Evolutionary conservation across 2,329 filamentous ascomycete species (phyloP).

Genomic region (Aspergillus fructus): DNA sequence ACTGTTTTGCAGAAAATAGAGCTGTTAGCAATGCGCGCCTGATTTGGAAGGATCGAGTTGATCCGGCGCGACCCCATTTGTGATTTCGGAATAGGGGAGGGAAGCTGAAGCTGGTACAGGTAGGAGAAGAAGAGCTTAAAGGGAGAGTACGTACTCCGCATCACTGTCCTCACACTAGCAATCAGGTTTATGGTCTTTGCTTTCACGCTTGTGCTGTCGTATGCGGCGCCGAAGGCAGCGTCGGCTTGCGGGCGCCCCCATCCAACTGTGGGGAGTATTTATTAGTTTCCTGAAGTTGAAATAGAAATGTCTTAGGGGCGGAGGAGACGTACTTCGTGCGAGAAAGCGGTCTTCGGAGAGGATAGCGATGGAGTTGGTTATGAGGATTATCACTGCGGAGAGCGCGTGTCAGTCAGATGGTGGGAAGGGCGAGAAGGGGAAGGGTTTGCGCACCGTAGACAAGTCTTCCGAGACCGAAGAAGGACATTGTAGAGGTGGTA

Average conservation of each 20-base stretch:
- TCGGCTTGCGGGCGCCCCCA: conserved; percentile 67
- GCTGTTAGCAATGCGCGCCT: not conserved
- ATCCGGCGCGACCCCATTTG: not conserved
- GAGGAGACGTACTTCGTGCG: conserved; percentile 61
- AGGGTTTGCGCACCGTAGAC: conserved; percentile 61
- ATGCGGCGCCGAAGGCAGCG: conserved; percentile 71
- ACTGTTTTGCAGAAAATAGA: conserved; percentile 50
- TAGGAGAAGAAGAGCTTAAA: not conserved
- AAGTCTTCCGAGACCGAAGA: conserved; percentile 69
- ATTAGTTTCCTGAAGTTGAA: conserved; percentile 9
- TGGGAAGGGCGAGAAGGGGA: conserved; percentile 2
- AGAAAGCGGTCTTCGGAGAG: conserved; percentile 95
- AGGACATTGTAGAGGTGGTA: conserved; percentile 57
- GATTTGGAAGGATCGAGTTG: not conserved
- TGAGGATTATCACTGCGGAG: conserved; percentile 69
- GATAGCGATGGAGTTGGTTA: conserved; percentile 90
- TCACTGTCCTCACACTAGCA: conserved; percentile 83
- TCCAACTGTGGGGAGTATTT: conserved; percentile 61
- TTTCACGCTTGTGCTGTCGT: conserved; percentile 75
- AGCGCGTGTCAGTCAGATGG: not conserved
- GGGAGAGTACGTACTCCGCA: conserved; percentile 70
- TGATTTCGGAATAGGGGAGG: not conserved
- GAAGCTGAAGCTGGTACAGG: not conserved
- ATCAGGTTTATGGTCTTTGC: conserved; percentile 87
- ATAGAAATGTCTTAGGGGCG: not conserved